Base-by-base conservation (phyloP, 2,329 filamentous ascomycete species). In the Periglandula ipomoeae region DNA sequence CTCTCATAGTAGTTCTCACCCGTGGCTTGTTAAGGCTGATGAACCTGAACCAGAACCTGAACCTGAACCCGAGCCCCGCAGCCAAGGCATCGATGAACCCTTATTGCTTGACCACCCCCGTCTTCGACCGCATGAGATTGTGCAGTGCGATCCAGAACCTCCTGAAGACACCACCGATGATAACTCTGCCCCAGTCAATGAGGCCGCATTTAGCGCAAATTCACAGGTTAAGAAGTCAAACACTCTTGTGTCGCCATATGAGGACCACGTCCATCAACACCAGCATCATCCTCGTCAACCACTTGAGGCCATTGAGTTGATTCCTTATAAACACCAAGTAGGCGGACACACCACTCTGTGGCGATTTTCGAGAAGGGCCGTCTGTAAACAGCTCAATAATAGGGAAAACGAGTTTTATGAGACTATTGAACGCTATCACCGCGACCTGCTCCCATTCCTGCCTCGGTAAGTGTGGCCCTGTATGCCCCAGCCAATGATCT, bases 361-460 rank as follows among this genome's bases (percentile, higher is more conserved):
- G 78, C 85, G 91, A 38, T 97, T 98, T 63, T 97, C 93, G 17
- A 84, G 89, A 56, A 81, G 90, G 59, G 93, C 93, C 49, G 90
- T 98, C 10, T 98, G 93, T 75, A 98, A 98, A 69, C 89, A 96
- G 69, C 78, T 98, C 61, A 98, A 95, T 66, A 98, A 95, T 65
- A 81, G 91, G 60, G 93, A 98, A 64, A 98, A 98, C 67, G 89
- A 95, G 68, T 98, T 98, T 64, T 98, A 98, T 66, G 93, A 98
- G 68, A 93, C 85, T 48, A 88, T 97, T 59, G 93, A 98, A 71
- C 82, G 81, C 60, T 82, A 88, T 56, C 91, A 98, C 66, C 87
- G 89, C 55, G 86, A 95, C 62, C 76, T 98, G 59, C 72, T 98
- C 51, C 82, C 86, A 38, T 98, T 97, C 63, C 75, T 98, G 55